Percentiles rank a stretch among this genome's conserved stretches.
These are phyloP conservation scores for Orbilia ellipsospora DNA, from an alignment of 2,329 filamentous ascomycete genomes.

Conservation along the genomic window DNA sequence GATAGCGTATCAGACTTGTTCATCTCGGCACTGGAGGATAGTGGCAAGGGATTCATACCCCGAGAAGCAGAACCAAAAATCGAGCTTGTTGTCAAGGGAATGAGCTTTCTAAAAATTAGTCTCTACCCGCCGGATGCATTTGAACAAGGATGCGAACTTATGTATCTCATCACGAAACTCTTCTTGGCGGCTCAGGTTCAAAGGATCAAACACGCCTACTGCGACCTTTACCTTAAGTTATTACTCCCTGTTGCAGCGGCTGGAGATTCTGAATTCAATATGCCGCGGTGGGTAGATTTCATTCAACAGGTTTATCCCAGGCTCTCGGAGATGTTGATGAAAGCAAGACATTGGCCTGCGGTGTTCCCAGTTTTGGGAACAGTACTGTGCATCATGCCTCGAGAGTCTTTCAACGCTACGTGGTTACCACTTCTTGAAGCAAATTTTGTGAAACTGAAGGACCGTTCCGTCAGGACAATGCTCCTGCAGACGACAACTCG, in stretches of 20 bases:
- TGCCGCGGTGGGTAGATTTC: slow-evolving; percentile 87
- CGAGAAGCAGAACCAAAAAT: slow-evolving; percentile 85
- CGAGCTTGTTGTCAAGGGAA: slow-evolving; percentile 86
- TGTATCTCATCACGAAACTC: slow-evolving; percentile 81
- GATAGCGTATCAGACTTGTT: slow-evolving; percentile 80
- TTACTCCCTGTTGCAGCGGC: slow-evolving; percentile 87
- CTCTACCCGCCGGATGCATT: slow-evolving; percentile 77
- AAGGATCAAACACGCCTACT: slow-evolving; percentile 92
- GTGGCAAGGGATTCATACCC: slow-evolving; percentile 77
- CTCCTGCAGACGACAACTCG: slow-evolving; percentile 90
- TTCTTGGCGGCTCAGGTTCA: slow-evolving; percentile 88
- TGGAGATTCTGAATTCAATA: slow-evolving; percentile 79
- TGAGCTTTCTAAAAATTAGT: slow-evolving; percentile 87
- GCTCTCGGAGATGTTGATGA: slow-evolving; percentile 84
- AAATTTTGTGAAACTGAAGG: slow-evolving; percentile 79
- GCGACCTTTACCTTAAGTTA: slow-evolving; percentile 87
- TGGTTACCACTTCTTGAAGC: slow-evolving; percentile 82
- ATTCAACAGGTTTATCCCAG: slow-evolving; percentile 81
- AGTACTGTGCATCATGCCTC: slow-evolving; percentile 85
- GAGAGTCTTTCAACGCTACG: slow-evolving; percentile 83
- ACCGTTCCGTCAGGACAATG: slow-evolving; percentile 79
- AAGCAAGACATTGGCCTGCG: slow-evolving; percentile 90
- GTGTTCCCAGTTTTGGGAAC: slow-evolving; percentile 89
- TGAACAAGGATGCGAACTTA: slow-evolving; percentile 88
- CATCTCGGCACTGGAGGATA: slow-evolving; percentile 79